Evolutionary conservation across 1,284 basidiomycete species (phyloP).

Genomic region (Golubevia sp.): DNA sequence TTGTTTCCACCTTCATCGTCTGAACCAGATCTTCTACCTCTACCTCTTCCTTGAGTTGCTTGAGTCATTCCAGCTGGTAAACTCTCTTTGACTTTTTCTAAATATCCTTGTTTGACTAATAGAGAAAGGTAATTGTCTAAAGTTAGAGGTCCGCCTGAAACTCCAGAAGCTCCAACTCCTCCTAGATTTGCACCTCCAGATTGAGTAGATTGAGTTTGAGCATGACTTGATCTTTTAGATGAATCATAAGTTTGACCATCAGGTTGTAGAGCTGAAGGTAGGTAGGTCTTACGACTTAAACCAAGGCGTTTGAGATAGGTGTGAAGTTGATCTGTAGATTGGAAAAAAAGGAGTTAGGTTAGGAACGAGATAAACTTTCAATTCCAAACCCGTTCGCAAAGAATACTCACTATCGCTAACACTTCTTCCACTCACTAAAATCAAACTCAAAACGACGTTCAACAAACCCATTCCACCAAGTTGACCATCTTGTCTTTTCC

Average conservation of each 20-base stretch:
- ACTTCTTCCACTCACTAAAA: conserved; percentile 38
- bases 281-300: too few species aligned
- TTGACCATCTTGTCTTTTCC: conserved; percentile 31
- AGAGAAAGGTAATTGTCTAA: conserved; percentile 34
- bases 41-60: background rate
- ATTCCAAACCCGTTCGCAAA: too few species aligned
- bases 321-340: too few species aligned
- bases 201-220: background rate
- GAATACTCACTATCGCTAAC: conserved; percentile 32
- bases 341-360: too few species aligned
- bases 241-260: too few species aligned
- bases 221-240: background rate
- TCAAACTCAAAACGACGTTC: conserved; percentile 40
- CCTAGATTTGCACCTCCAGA: background rate
- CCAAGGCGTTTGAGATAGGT: too few species aligned
- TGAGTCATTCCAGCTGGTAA: too few species aligned
- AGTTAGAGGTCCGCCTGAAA: conserved; percentile 6
- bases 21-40: background rate
- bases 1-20: conserved; percentile 15
- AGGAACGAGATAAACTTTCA: too few species aligned
- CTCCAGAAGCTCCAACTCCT: too few species aligned
- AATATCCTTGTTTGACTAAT: conserved; percentile 34
- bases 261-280: too few species aligned
- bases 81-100: conserved; percentile 19
- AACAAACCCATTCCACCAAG: conserved; percentile 44